Conservation (phyloP, 495 filamentous ascomycete genomes). For the Aeminium ludgeri region DNA sequence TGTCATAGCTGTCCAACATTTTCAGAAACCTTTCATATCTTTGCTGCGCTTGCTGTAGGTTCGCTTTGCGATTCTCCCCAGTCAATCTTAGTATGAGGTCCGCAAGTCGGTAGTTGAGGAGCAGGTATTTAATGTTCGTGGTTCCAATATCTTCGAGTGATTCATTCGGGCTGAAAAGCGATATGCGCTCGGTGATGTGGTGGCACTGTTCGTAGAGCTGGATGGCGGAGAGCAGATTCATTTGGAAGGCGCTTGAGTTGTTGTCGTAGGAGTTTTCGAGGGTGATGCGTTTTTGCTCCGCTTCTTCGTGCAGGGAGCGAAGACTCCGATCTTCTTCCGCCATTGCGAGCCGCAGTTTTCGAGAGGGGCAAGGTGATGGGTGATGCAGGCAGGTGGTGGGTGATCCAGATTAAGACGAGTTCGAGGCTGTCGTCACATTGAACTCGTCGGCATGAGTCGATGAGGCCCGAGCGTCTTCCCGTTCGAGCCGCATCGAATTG, state of each 20-base stretch:
- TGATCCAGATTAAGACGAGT: too few species aligned
- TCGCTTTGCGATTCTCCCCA: constrained; percentile 38
- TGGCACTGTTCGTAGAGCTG: constrained; percentile 56
- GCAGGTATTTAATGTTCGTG: constrained; percentile 59
- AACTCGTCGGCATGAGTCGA: too few species aligned
- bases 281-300: constrained; percentile 36
- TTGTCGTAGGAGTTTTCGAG: constrained; percentile 31
- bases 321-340: constrained; percentile 42
- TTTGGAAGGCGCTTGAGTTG: constrained; percentile 45
- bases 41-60: constrained; percentile 43
- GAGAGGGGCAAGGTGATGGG: background rate
- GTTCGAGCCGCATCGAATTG: too few species aligned
- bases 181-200: constrained; percentile 46
- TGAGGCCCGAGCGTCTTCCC: too few species aligned
- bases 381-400: too few species aligned
- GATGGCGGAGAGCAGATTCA: constrained; percentile 49
- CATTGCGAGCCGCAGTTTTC: constrained; percentile 22
- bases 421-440: too few species aligned
- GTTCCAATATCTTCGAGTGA: constrained; percentile 74
- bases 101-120: constrained; percentile 49
- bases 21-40: constrained; percentile 63
- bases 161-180: constrained; percentile 84
- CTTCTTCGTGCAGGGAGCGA: constrained; percentile 38
- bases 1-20: constrained; percentile 58
- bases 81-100: constrained; percentile 46